A percentile compares a stretch with the other conserved stretches of the same genome.
Conservation (phyloP, 2,329 filamentous ascomycete species). For the Mariannaea sp. region DNA sequence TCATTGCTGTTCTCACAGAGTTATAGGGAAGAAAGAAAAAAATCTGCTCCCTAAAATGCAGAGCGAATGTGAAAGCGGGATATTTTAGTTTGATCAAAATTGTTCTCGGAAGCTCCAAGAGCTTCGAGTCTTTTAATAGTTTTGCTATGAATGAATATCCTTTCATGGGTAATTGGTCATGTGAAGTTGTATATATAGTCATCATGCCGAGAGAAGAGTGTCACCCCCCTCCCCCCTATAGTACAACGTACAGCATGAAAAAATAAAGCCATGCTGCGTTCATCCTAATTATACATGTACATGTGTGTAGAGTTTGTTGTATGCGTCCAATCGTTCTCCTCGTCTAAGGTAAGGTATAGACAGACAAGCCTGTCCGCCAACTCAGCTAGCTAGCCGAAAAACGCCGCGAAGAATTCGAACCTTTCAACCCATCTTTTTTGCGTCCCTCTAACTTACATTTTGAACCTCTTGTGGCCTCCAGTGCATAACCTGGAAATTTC, state of each 20-base stretch:
- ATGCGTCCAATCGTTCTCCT: background rate
- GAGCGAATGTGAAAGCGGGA: background rate
- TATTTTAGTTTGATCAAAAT: no score
- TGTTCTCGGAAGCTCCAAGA: no score
- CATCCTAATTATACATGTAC: conserved; percentile 10
- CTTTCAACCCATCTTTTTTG: background rate
- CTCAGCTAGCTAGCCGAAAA: background rate
- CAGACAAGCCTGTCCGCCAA: background rate
- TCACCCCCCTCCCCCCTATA: no score
- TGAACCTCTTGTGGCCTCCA: no score
- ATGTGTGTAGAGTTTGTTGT: conserved; percentile 4
- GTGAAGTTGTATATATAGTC: conserved; percentile 3
- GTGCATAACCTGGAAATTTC: no score
- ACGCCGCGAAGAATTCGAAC: conserved; percentile 13
- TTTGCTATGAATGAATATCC: background rate
- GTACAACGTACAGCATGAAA: background rate
- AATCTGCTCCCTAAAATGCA: background rate
- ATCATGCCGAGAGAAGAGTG: background rate
- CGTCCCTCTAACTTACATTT: no score
- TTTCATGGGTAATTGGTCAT: background rate
- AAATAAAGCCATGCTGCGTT: background rate
- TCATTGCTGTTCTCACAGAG: no score
- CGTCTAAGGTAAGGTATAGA: conserved; percentile 3
- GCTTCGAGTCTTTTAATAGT: background rate
- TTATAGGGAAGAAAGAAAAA: background rate